Evolutionary conservation across 345 rosid genomes (phyloP), one percentile per base, ranked within the genome.

Genomic region (Combretum micranthum): DNA sequence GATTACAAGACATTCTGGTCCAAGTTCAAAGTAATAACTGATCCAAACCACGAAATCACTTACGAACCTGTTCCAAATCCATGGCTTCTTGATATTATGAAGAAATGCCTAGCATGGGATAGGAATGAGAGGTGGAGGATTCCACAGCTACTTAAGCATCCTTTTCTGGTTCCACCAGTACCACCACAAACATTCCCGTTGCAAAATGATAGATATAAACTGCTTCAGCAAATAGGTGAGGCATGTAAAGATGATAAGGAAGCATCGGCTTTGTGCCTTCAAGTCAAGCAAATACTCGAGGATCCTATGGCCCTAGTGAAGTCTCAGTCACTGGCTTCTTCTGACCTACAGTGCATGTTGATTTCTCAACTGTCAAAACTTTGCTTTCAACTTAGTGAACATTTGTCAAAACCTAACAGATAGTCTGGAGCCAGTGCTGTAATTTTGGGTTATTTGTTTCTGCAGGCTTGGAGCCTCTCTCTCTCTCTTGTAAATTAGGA

Each of bases 1-100:
- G 96, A 88, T 57, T 93, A 84, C 76, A 93, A 84, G 76, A 80
- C 99, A 2, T 93, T 92, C 71, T 88, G 95, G 99, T 79, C 99
- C 46, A 93, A 93, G 75, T 86, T 93, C 75, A 93, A 93, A 79
- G 96, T 93, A 58, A 93, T 93, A 68, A 93, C 99, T 2, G 91
- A 93, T 65, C 94, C 94, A 39, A 85, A 78, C 72, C 93, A 93
- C 50, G 77, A 83, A 60, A 93, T 89, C 56, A 70, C 71, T 18
- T 93, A 83, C 60, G 79, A 55, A 63, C 76, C 80, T 2, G 83
- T 89, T 55, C 61, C 94, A 14, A 88, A 86, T 53, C 97, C 96
- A 0, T 86, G 94, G 96, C 97, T 93, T 59, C 86, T 93, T 20
- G 97, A 93, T 63, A 68, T 93, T 16, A 89, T 89, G 96, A 87